Evolutionary conservation across 371 early-diverging fungal genomes (phyloP).

Genomic region (Mortierella sp.): DNA sequence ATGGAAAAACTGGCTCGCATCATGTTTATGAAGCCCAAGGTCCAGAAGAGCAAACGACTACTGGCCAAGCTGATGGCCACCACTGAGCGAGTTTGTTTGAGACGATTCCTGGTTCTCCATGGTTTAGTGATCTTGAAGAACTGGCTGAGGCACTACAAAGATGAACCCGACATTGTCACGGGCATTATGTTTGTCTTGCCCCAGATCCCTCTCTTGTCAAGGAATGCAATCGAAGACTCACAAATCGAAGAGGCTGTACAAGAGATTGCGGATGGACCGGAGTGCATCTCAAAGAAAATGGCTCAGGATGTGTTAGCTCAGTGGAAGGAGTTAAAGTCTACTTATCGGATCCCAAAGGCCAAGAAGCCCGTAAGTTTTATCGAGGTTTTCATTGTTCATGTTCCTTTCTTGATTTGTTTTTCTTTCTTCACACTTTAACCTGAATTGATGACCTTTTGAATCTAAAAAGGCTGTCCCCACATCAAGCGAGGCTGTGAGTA

Average conservation of each 20-base stretch:
- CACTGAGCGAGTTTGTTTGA: constrained; percentile 55
- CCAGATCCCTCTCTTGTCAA: constrained; percentile 70
- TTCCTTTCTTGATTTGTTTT: too few relatives aligned
- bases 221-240: constrained; percentile 77
- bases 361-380: constrained; percentile 33
- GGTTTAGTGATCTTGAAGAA: constrained; percentile 61
- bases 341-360: constrained; percentile 71
- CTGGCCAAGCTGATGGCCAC: constrained; percentile 57
- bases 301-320: constrained; percentile 54
- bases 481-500: constrained; percentile 20
- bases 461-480: constrained; percentile 16
- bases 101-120: constrained; percentile 65
- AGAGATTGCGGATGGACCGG: constrained; percentile 54
- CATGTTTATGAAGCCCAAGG: constrained; percentile 53
- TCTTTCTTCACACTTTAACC: too few relatives aligned
- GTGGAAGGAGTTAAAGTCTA: constrained; percentile 65
- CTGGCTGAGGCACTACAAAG: constrained; percentile 62
- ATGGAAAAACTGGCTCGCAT: constrained; percentile 68
- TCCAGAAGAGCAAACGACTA: constrained; percentile 48
- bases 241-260: constrained; percentile 63
- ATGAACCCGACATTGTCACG: constrained; percentile 55
- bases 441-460: too few relatives aligned
- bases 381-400: not conserved
- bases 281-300: constrained; percentile 53
- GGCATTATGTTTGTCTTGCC: constrained; percentile 66